Evolutionary conservation across 345 rosid genomes (phyloP).

Genomic region (Zanthoxylum bungeanum): DNA sequence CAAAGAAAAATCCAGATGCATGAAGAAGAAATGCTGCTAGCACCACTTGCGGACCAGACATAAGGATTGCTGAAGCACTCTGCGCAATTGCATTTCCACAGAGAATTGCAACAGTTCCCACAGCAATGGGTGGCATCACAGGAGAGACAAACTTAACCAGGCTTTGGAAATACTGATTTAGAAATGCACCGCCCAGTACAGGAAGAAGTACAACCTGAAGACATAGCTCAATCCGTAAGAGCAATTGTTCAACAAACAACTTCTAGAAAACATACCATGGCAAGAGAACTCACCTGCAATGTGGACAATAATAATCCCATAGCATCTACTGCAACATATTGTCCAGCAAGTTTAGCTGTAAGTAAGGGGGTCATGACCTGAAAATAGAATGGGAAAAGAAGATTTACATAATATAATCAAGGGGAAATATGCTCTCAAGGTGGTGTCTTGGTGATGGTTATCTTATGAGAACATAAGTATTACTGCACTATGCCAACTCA

Average conservation of each 20-base stretch:
- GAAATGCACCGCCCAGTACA: constrained; percentile 73
- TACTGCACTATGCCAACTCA: not conserved
- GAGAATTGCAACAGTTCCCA: constrained; percentile 72
- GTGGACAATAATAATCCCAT: constrained; percentile 65
- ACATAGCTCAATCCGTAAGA: not conserved
- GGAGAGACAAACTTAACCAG: constrained; percentile 78
- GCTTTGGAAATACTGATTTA: constrained; percentile 70
- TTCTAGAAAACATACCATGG: not conserved
- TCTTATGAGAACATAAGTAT: not conserved
- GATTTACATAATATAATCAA: not conserved
- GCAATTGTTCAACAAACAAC: not conserved
- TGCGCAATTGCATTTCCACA: constrained; percentile 82
- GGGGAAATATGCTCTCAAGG: constrained; percentile 2
- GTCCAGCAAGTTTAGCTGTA: constrained; percentile 81
- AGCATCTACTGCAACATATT: constrained; percentile 84
- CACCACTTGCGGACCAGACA: constrained; percentile 73
- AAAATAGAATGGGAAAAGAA: constrained; percentile 13
- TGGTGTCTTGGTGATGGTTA: not conserved
- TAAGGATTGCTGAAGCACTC: constrained; percentile 69
- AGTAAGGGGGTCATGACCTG: constrained; percentile 92
- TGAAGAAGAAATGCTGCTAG: constrained; percentile 69
- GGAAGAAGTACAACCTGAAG: constrained; percentile 87
- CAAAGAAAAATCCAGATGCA: constrained; percentile 80
- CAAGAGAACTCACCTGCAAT: constrained; percentile 50
- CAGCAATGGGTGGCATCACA: constrained; percentile 78